These are phyloP conservation scores for Beauveria caledonica DNA, from an alignment of 2,329 filamentous ascomycete genomes.

Conservation along the genomic window DNA sequence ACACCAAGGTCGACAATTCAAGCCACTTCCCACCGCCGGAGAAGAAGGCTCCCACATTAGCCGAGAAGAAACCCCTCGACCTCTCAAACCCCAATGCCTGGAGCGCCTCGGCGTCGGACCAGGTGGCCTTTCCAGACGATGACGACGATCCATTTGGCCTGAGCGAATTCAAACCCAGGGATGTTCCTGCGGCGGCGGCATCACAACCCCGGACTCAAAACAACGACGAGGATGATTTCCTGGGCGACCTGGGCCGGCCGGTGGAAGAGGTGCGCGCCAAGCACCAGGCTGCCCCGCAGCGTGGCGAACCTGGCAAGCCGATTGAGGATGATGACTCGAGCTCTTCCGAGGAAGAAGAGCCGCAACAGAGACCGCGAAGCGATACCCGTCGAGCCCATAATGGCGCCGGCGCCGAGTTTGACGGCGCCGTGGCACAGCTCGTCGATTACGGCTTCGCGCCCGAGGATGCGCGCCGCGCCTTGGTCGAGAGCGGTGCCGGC, in stretches of 20 bases:
- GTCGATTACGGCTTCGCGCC: constrained; percentile 91
- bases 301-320: constrained; percentile 45
- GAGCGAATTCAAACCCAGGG: constrained; percentile 46
- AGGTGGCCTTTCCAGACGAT: constrained; percentile 43
- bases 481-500: constrained; percentile 72
- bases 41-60: constrained; percentile 37
- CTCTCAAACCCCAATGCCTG: constrained; percentile 48
- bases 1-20: constrained; percentile 58
- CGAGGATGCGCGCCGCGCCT: constrained; percentile 71
- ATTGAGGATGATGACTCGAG: constrained; percentile 44
- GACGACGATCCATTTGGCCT: constrained; percentile 89
- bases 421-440: constrained; percentile 76
- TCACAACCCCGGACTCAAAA: constrained; percentile 19
- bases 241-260: constrained; percentile 56
- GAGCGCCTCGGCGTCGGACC: constrained; percentile 28
- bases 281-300: constrained; percentile 30
- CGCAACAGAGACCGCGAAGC: constrained; percentile 16
- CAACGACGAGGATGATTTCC: constrained; percentile 55
- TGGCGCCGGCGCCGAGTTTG: constrained; percentile 40
- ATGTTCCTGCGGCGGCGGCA: constrained; percentile 20
- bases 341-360: constrained; percentile 34
- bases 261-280: constrained; percentile 54
- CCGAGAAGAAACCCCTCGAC: constrained; percentile 35
- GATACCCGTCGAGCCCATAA: constrained; percentile 17
- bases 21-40: constrained; percentile 53